Conservation (phyloP, 225 moss, liverwort and hornwort genomes). For the Sphagnum contortum region DNA sequence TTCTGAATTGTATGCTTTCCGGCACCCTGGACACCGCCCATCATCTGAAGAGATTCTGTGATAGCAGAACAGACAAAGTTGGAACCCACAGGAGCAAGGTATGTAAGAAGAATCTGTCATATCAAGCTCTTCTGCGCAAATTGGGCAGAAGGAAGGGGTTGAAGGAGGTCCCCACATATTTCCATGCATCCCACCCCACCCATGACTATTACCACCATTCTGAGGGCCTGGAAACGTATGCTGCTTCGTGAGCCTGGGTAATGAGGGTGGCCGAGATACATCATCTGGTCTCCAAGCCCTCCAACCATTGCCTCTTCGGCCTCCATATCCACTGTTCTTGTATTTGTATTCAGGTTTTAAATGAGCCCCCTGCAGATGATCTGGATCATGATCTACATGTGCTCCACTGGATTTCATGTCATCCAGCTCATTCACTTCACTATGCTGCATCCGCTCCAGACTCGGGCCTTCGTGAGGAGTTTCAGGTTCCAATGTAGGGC, state of each 20-base stretch:
- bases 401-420: constrained; percentile 42
- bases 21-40: constrained; percentile 84
- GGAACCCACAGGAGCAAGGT: constrained; percentile 86
- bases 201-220: constrained; percentile 33
- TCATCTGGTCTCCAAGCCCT: constrained; percentile 88
- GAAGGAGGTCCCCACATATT: constrained; percentile 74
- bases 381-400: constrained; percentile 25
- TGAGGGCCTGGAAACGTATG: constrained; percentile 54
- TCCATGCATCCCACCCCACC: constrained; percentile 61
- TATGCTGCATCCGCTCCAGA: constrained; percentile 18
- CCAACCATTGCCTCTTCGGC: constrained; percentile 61
- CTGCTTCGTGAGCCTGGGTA: constrained; percentile 72
- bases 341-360: constrained; percentile 77
- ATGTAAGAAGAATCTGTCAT: constrained; percentile 77
- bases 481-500: constrained; percentile 39
- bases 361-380: constrained; percentile 27
- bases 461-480: constrained; percentile 27
- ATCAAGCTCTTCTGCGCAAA: constrained; percentile 89
- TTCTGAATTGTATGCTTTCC: constrained; percentile 74
- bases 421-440: constrained; percentile 35
- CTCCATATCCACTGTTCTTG: constrained; percentile 56
- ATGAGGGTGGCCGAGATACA: constrained; percentile 73
- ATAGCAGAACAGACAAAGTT: constrained; percentile 84
- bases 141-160: constrained; percentile 77
- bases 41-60: constrained; percentile 86